phyloP scores from a whole-genome alignment of 2,329 filamentous ascomycete genomes.

The Aspergillus aculeatus region DNA sequence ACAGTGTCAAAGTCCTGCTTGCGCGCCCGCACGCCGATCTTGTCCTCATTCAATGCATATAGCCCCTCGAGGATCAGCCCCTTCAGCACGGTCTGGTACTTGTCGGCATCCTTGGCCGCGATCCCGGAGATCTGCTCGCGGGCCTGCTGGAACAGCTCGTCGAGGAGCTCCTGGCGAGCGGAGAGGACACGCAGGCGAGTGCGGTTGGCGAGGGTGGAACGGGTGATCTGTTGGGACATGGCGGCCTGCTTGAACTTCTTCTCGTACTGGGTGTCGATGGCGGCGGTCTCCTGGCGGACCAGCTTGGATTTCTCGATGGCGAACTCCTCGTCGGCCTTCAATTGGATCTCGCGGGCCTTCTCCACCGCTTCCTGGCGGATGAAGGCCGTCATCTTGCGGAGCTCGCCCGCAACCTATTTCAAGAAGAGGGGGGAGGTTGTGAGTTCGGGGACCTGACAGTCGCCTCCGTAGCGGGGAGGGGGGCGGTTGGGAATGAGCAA shows the following conservation, averaged over 20 bases:
- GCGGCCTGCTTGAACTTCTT: conserved; percentile 99
- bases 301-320: conserved; percentile 99
- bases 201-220: conserved; percentile 95
- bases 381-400: conserved; percentile 99
- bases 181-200: conserved; percentile 84
- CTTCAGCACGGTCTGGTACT: conserved; percentile 76
- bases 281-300: conserved; percentile 87
- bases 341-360: conserved; percentile 94
- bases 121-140: conserved; percentile 67
- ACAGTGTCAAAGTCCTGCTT: conserved; percentile 75
- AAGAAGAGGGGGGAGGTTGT: conserved; percentile 11
- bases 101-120: conserved; percentile 52
- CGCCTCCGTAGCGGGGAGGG: conserved; percentile 1
- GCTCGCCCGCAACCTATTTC: conserved; percentile 85
- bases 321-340: conserved; percentile 99
- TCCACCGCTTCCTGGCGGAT: conserved; percentile 98
- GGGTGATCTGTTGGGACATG: conserved; percentile 98
- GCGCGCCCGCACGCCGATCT: conserved; percentile 70
- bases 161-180: conserved; percentile 85
- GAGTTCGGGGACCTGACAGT: conserved; percentile 22
- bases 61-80: conserved; percentile 83
- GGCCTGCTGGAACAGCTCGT: conserved; percentile 82
- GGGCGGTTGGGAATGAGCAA: neutral
- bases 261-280: conserved; percentile 90
- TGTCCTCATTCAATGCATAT: conserved; percentile 81